Percentiles rank a stretch among this genome's conserved stretches.
Conservation (phyloP, 441 rosid genomes). For the Eruca vesicaria region DNA sequence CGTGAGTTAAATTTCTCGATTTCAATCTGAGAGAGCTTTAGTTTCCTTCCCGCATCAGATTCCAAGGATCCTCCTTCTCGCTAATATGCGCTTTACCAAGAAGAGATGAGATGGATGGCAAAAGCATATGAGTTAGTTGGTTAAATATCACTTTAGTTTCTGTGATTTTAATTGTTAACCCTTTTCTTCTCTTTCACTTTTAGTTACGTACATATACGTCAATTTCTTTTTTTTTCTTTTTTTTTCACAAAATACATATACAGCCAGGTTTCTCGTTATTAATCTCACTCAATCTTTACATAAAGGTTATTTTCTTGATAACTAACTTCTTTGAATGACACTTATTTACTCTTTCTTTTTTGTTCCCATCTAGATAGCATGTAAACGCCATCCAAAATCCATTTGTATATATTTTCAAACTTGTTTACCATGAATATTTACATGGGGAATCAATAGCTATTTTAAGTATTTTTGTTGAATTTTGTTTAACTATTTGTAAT, state of each 20-base stretch:
- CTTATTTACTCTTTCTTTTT: neutral
- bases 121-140: neutral
- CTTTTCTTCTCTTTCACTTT: neutral
- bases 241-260: neutral
- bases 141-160: neutral
- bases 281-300: neutral
- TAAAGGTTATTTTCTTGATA: neutral
- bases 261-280: neutral
- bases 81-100: neutral
- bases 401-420: too few relatives aligned
- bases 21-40: neutral
- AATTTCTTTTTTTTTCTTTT: neutral
- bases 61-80: neutral
- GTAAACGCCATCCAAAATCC: too few relatives aligned
- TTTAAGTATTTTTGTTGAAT: too few relatives aligned
- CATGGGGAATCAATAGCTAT: too few relatives aligned
- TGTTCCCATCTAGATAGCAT: too few relatives aligned
- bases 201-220: neutral
- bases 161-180: neutral
- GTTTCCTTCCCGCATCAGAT: neutral
- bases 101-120: neutral
- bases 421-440: too few relatives aligned
- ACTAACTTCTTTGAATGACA: neutral
- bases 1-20: neutral
- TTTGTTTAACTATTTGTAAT: too few relatives aligned